Evolutionary conservation across 257 asterid genomes (phyloP).

Genomic region (Nicotiana sylvestris): DNA sequence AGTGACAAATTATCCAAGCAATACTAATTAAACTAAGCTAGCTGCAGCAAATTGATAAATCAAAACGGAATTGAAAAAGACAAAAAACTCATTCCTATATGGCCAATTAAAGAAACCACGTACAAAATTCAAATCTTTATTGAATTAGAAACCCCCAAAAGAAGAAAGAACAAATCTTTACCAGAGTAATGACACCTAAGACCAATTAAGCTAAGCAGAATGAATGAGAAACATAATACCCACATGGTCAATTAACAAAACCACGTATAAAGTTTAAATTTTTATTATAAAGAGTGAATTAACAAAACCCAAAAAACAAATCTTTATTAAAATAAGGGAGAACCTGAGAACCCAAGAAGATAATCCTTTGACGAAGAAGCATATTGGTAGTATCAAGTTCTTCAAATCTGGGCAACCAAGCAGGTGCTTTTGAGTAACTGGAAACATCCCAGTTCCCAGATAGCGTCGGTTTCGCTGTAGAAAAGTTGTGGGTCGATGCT

Average conservation of each 20-base stretch:
- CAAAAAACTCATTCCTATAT: neutral
- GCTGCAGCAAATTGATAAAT: neutral
- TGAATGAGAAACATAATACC: neutral
- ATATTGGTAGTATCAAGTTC: conserved; percentile 94
- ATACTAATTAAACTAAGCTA: neutral
- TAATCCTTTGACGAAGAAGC: conserved; percentile 96
- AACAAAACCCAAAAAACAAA: neutral
- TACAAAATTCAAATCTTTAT: conserved; percentile 13
- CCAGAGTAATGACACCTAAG: neutral
- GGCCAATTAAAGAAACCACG: conserved; percentile 2
- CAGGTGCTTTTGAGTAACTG: conserved; percentile 54
- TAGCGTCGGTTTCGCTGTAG: conserved; percentile 20
- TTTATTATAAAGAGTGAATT: neutral
- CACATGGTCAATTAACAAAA: neutral
- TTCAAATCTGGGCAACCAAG: conserved; percentile 88
- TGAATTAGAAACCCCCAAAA: neutral
- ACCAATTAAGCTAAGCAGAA: neutral
- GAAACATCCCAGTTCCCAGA: conserved; percentile 66
- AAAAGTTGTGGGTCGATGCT: conserved; percentile 34
- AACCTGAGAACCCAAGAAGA: conserved; percentile 92
- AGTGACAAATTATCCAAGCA: neutral
- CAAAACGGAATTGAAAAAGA: neutral
- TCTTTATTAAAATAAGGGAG: neutral
- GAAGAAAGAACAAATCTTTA: neutral
- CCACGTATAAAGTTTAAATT: neutral